Percentiles rank a stretch among this genome's conserved stretches.
Evolutionary conservation across 805 yeast species (phyloP).

Genomic region (Suhomyces tanzawaensis): DNA sequence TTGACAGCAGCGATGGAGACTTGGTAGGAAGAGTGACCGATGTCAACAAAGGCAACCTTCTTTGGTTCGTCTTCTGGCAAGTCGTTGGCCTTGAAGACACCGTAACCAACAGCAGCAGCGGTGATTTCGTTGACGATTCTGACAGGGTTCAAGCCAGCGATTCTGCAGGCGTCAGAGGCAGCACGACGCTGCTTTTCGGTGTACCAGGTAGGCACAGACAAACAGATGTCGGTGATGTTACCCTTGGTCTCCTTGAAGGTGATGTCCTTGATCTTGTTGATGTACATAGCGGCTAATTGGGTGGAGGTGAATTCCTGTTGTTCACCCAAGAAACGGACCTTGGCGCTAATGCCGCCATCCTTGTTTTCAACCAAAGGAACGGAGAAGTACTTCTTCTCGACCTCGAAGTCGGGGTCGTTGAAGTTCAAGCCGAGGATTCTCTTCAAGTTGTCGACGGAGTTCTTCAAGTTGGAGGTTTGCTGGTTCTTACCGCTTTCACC

Average conservation of each 20-base stretch:
- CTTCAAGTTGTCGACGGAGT: conserved; percentile 93
- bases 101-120: conserved; percentile 99
- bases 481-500: conserved; percentile 97
- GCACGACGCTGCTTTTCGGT: conserved; percentile 96
- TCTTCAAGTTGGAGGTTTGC: conserved; percentile 93
- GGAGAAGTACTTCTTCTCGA: conserved; percentile 73
- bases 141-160: conserved; percentile 97
- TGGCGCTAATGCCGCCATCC: conserved; percentile 77
- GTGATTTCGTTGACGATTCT: conserved; percentile 96
- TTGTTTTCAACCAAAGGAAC: conserved; percentile 66
- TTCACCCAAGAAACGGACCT: conserved; percentile 81
- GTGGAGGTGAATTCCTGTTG: conserved; percentile 77
- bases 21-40: conserved; percentile 95
- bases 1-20: conserved; percentile 87
- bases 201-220: conserved; percentile 97
- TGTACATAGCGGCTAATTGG: conserved; percentile 92
- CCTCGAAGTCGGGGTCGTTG: conserved; percentile 71
- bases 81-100: conserved; percentile 92
- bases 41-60: conserved; percentile 89
- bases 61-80: conserved; percentile 92
- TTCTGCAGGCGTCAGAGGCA: conserved; percentile 87
- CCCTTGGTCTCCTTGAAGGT: conserved; percentile 80
- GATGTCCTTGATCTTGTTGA: conserved; percentile 83
- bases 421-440: conserved; percentile 81
- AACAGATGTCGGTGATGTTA: conserved; percentile 79